Conservation (phyloP, 495 filamentous ascomycete species). For the Rostrohypoxylon terebratum region DNA sequence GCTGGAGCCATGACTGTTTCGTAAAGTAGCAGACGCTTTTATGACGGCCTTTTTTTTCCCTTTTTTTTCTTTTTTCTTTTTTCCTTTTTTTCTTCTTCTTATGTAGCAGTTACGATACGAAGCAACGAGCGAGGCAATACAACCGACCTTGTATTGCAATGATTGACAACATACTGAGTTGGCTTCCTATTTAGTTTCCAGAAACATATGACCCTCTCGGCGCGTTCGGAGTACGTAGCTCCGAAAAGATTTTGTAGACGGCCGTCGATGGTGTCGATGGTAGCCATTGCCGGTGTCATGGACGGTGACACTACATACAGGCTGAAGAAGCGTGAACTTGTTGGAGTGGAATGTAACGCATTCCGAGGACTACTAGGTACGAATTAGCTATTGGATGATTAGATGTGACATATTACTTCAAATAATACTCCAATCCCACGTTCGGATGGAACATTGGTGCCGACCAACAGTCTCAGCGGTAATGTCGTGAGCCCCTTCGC, state of each 20-base stretch:
- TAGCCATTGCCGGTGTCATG: slow-evolving; percentile 32
- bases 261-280: slow-evolving; percentile 26
- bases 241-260: slow-evolving; percentile 30
- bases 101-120: not conserved
- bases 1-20: slow-evolving; percentile 23
- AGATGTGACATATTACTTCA: slow-evolving; percentile 34
- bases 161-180: not conserved
- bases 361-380: slow-evolving; percentile 26
- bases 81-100: slow-evolving; percentile 5
- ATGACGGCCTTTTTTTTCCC: not conserved
- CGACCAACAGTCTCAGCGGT: not conserved
- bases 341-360: slow-evolving; percentile 21
- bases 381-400: slow-evolving; percentile 36
- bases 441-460: slow-evolving; percentile 25
- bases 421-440: slow-evolving; percentile 10
- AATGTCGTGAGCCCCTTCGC: no score
- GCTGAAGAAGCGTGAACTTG: slow-evolving; percentile 31
- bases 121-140: not conserved
- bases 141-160: not conserved
- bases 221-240: slow-evolving; percentile 36
- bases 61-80: slow-evolving; percentile 12
- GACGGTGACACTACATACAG: slow-evolving; percentile 43
- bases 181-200: slow-evolving; percentile 1
- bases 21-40: slow-evolving; percentile 1
- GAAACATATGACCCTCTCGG: slow-evolving; percentile 23